Base-by-base conservation (phyloP, 2,329 filamentous ascomycete species). In the Aspergillus thermomutatus region DNA sequence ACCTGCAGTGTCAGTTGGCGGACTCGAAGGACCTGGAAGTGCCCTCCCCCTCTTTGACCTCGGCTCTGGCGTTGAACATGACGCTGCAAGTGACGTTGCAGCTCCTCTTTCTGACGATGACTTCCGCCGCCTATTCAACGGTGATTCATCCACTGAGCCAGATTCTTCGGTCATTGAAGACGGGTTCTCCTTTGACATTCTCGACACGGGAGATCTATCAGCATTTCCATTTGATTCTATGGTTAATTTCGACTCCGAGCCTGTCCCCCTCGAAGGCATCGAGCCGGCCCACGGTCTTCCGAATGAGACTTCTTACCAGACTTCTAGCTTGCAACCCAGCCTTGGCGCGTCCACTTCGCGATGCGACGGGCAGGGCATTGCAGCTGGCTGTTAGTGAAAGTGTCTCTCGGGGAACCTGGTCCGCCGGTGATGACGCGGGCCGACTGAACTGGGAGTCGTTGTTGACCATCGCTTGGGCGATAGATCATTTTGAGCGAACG, bases 1-100 rank as follows among this genome's bases (percentile, higher is more conserved):
- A 96, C 94, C 94, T 96, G 94, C 94, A 89, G 94, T 99, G 94
- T 97, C 94, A 86, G 88, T 93, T 90, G 89, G 85, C 80, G 82
- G 83, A 66, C 66, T 77, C 74, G 76, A 75, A 69, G 71, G 68
- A 70, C 69, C 83, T 78, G 80, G 78, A 75, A 76, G 79, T 57
- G 66, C 70, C 51, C 69, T 77, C 60, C 69, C 74, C 31, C 69
- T 75, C 66, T 76, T 75, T 64, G 70, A 76, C 68, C 68, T 73
- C 65, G 66, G 66, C 62, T 60, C 70, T 65, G 63, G 64, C 58
- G 58, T 74, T 70, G 70, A 74, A 68, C 57, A 71, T 77, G 71
- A 80, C 82, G 66, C 82, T 83, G 71, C 80, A 85, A 72, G 82
- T 79, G 73, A 82, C 81, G 73, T 80, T 85, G 74, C 78, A 86